Evolutionary conservation across 768 basidiomycete species (phyloP).

Genomic region (Ephemerocybe angulata): DNA sequence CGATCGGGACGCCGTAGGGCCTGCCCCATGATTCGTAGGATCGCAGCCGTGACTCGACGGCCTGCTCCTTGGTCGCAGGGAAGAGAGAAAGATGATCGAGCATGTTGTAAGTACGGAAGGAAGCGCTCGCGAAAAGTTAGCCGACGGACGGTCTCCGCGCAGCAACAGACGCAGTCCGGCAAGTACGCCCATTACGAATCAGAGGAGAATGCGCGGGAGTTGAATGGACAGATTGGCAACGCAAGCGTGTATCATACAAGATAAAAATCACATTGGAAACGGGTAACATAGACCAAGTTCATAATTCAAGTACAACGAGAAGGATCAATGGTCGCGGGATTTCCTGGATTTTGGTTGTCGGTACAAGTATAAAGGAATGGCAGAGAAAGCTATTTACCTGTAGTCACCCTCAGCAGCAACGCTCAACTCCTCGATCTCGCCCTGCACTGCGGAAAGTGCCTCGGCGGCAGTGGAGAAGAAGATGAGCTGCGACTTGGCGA

Average conservation of each 20-base stretch:
- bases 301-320: too few relatives aligned
- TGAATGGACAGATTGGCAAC: too few relatives aligned
- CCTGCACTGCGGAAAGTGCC: conserved; percentile 75
- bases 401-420: conserved; percentile 95
- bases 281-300: too few relatives aligned
- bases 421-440: conserved; percentile 89
- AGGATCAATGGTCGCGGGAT: conserved; percentile 83
- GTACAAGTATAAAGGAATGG: background rate
- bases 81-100: conserved; percentile 10
- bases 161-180: too few relatives aligned
- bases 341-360: conserved; percentile 45
- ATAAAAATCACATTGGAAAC: too few relatives aligned
- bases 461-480: conserved; percentile 79
- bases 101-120: too few relatives aligned
- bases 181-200: too few relatives aligned
- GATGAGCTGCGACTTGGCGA: conserved; percentile 85
- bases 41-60: conserved; percentile 34
- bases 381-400: conserved; percentile 54
- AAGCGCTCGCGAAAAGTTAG: too few relatives aligned
- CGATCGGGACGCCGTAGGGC: conserved; percentile 31
- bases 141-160: too few relatives aligned
- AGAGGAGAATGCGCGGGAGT: too few relatives aligned
- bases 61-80: conserved; percentile 46
- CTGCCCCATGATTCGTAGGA: conserved; percentile 38
- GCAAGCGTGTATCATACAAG: too few relatives aligned